Evolutionary conservation across 352 stramenopile species (phyloP).

Genomic region (Phytophthora pseudosyringae): DNA sequence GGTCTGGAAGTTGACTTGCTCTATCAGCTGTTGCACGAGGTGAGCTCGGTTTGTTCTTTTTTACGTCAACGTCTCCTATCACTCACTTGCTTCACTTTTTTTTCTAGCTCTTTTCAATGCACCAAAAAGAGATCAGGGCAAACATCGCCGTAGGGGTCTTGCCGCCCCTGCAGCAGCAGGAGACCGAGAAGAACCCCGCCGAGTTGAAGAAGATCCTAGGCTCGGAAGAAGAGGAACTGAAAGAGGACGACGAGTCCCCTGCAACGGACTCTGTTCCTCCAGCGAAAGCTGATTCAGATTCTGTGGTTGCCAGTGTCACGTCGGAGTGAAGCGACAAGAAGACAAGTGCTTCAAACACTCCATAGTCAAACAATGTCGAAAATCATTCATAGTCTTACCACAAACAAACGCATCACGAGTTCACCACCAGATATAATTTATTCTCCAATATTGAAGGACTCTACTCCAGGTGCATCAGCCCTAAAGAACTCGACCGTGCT

Average conservation of each 20-base stretch:
- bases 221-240: conserved; percentile 66
- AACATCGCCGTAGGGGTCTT: conserved; percentile 19
- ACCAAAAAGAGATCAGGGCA: conserved; percentile 43
- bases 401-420: conserved; percentile 6
- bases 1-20: conserved; percentile 80
- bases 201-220: conserved; percentile 65
- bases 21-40: conserved; percentile 72
- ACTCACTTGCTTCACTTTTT: conserved; percentile 2
- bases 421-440: conserved; percentile 43
- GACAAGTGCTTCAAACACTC: not conserved
- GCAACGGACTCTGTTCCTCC: conserved; percentile 3
- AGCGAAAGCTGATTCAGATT: conserved; percentile 8
- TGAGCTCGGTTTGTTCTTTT: conserved; percentile 18
- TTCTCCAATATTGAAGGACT: conserved; percentile 11
- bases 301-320: not conserved
- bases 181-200: conserved; percentile 46
- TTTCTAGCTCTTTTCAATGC: conserved; percentile 59
- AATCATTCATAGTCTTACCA: conserved; percentile 16
- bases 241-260: conserved; percentile 40
- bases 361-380: not conserved
- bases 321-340: conserved; percentile 12
- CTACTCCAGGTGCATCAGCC: not conserved
- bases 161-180: conserved; percentile 40
- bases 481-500: not conserved
- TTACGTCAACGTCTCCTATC: not conserved